Percentiles rank a stretch among this genome's conserved stretches.
Conservation (phyloP, 306 rosid genomes). For the Echinosophora koreensis region DNA sequence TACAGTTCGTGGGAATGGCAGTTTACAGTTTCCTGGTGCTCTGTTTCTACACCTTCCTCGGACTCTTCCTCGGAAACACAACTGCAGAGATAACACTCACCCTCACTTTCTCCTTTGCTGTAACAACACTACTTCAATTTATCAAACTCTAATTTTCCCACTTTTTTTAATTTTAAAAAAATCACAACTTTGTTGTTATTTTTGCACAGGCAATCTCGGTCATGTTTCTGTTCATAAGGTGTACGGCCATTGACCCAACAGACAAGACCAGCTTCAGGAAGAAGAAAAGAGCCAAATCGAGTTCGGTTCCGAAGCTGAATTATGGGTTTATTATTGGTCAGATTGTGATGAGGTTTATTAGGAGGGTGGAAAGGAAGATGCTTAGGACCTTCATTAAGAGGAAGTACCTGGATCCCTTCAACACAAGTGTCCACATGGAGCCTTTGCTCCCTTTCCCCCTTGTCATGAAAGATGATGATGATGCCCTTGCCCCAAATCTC, state of each 20-base stretch:
- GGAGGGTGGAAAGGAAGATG: conserved; percentile 84
- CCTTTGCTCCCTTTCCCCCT: conserved; percentile 86
- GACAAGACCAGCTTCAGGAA: conserved; percentile 73
- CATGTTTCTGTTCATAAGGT: conserved; percentile 77
- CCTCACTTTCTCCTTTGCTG: conserved; percentile 64
- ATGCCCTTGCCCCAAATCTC: conserved; percentile 68
- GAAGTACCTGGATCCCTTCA: conserved; percentile 79
- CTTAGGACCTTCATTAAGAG: conserved; percentile 80
- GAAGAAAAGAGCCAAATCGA: conserved; percentile 51
- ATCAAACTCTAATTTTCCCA: neutral
- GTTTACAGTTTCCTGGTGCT: conserved; percentile 70
- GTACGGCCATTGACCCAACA: conserved; percentile 89
- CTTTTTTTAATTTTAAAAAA: neutral
- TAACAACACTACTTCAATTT: conserved; percentile 31
- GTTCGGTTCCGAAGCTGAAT: conserved; percentile 56
- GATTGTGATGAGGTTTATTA: conserved; percentile 72
- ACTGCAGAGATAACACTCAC: conserved; percentile 71
- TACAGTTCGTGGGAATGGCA: conserved; percentile 90
- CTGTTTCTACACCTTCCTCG: conserved; percentile 80
- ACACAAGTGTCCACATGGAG: conserved; percentile 64
- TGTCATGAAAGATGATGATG: conserved; percentile 83
- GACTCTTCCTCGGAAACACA: conserved; percentile 78
- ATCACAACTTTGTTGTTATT: neutral
- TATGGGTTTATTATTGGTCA: conserved; percentile 71
- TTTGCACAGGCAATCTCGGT: conserved; percentile 66